phyloP scores from a whole-genome alignment of 1,284 basidiomycete genomes.

The Ganoderma sinense region DNA sequence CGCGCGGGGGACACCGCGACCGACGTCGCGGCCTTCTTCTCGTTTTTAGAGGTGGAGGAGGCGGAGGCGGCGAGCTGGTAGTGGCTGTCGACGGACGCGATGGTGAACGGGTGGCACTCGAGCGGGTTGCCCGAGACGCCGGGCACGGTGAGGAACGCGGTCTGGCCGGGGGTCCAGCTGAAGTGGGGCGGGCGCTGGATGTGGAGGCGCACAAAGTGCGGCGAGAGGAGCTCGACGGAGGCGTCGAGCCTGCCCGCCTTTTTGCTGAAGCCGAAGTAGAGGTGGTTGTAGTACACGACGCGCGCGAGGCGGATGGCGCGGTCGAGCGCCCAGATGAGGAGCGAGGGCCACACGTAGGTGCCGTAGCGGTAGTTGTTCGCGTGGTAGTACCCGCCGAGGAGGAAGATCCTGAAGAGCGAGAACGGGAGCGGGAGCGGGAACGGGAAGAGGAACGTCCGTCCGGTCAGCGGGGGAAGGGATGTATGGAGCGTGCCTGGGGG shows the following conservation, averaged over 20 bases:
- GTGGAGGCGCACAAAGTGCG: conserved; percentile 59
- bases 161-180: conserved; percentile 59
- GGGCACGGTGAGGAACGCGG: conserved; percentile 54
- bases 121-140: conserved; percentile 49
- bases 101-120: conserved; percentile 66
- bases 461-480: background rate
- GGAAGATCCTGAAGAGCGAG: conserved; percentile 22
- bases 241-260: conserved; percentile 43
- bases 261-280: conserved; percentile 43
- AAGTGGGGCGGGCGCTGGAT: conserved; percentile 50
- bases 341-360: conserved; percentile 59
- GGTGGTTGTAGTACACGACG: conserved; percentile 59
- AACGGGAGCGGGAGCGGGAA: conserved; percentile 5
- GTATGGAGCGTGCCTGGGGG: background rate
- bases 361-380: conserved; percentile 34
- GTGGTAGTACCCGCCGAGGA: conserved; percentile 44
- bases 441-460: background rate
- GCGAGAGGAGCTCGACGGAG: conserved; percentile 53
- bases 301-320: conserved; percentile 59
- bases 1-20: background rate
- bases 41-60: background rate
- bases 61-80: conserved; percentile 19
- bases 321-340: conserved; percentile 74
- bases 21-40: conserved; percentile 10
- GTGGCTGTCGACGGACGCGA: conserved; percentile 50